Conservation (phyloP, 768 basidiomycete genomes). For the Lactifluus echinatus region DNA sequence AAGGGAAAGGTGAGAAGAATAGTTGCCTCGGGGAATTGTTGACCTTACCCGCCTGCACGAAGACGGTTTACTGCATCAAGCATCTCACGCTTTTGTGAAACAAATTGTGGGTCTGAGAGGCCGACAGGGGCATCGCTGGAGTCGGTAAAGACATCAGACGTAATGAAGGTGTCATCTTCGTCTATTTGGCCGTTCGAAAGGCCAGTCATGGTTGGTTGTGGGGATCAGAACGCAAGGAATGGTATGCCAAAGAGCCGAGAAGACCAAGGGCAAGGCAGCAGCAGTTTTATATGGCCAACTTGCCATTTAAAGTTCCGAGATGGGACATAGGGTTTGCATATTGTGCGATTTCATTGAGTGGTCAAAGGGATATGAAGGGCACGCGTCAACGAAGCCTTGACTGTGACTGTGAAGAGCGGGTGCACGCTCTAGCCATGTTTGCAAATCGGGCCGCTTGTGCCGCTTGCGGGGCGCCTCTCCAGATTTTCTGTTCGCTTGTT, state of each 20-base stretch:
- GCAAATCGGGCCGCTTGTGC: too few relatives aligned
- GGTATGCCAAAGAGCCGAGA: neutral
- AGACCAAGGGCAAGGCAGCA: neutral
- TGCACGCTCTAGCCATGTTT: too few relatives aligned
- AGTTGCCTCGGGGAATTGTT: neutral
- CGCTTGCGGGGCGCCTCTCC: too few relatives aligned
- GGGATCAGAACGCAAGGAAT: neutral
- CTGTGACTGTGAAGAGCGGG: too few relatives aligned
- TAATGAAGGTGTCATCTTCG: neutral
- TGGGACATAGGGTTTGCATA: neutral
- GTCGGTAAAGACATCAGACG: neutral
- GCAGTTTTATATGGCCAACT: neutral
- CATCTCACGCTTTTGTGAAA: slow-evolving; percentile 38
- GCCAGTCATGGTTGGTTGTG: neutral
- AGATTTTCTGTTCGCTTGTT: too few relatives aligned
- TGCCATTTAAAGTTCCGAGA: neutral
- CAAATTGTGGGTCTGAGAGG: slow-evolving; percentile 39
- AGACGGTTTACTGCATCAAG: slow-evolving; percentile 53
- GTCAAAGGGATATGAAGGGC: too few relatives aligned
- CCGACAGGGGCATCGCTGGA: slow-evolving; percentile 34
- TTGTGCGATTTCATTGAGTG: too few relatives aligned
- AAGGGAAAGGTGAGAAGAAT: neutral
- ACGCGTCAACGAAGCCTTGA: too few relatives aligned
- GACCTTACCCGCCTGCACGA: slow-evolving; percentile 49
- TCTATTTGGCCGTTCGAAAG: neutral